Conservation (phyloP, 2,329 filamentous ascomycete species). For the Scytalidium sp. region DNA sequence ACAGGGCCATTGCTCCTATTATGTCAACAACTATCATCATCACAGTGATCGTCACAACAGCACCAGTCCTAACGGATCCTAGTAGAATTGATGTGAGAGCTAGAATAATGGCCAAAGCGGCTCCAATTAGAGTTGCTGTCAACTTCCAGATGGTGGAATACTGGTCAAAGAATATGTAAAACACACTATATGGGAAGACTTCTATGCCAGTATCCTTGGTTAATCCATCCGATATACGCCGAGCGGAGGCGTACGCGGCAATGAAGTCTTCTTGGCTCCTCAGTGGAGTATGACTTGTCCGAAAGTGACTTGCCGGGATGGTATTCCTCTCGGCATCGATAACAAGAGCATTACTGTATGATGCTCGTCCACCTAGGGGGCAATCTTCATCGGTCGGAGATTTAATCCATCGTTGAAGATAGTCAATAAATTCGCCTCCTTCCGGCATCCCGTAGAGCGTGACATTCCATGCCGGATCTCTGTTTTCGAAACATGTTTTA, state of each 20-base stretch:
- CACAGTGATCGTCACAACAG: slow-evolving; percentile 82
- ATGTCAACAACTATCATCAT: slow-evolving; percentile 94
- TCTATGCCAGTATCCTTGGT: slow-evolving; percentile 68
- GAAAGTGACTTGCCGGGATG: slow-evolving; percentile 84
- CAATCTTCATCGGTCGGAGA: slow-evolving; percentile 81
- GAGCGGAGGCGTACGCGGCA: slow-evolving; percentile 80
- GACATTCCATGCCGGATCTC: slow-evolving; percentile 82
- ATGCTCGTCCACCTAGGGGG: slow-evolving; percentile 81
- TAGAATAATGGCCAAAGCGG: slow-evolving; percentile 83
- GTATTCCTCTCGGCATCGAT: slow-evolving; percentile 65
- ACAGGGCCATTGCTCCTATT: slow-evolving; percentile 89
- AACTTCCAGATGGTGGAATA: slow-evolving; percentile 82
- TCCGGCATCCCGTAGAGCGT: slow-evolving; percentile 90
- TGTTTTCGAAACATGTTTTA: slow-evolving; percentile 73
- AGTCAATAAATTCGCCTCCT: slow-evolving; percentile 84
- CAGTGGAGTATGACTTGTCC: slow-evolving; percentile 83
- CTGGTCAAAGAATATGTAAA: slow-evolving; percentile 99
- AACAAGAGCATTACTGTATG: slow-evolving; percentile 82
- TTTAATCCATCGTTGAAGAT: slow-evolving; percentile 78
- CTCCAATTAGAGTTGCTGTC: slow-evolving; percentile 74
- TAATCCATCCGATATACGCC: slow-evolving; percentile 80
- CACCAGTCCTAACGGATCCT: slow-evolving; percentile 77
- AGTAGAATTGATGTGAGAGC: slow-evolving; percentile 75
- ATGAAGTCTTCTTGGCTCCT: slow-evolving; percentile 92
- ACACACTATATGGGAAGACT: slow-evolving; percentile 94